phyloP scores from a whole-genome alignment of 129 eudicot species.

The Flaveria trinervia region DNA sequence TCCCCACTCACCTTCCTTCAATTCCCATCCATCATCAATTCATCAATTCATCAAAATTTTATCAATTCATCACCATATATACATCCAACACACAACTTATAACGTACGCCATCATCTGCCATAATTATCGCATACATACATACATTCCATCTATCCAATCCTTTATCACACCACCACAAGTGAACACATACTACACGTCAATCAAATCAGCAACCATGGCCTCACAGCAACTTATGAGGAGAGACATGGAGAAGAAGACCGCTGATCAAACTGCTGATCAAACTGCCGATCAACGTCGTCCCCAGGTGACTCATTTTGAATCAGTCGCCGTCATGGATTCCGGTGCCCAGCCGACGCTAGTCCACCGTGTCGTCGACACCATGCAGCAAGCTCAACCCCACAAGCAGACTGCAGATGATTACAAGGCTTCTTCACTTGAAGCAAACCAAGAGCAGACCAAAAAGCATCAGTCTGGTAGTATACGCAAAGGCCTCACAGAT shows the following conservation, averaged over 20 bases:
- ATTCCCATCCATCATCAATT: no score
- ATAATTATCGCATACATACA: not conserved
- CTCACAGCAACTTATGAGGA: constrained; percentile 42
- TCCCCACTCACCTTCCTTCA: not conserved
- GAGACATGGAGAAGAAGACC: constrained; percentile 38
- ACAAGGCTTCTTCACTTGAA: not conserved
- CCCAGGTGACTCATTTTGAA: constrained; percentile 48
- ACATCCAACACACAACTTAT: no score
- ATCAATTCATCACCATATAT: not conserved
- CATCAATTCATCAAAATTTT: not conserved
- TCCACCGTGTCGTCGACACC: constrained; percentile 21
- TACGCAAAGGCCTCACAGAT: no score
- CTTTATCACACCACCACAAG: not conserved
- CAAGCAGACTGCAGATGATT: not conserved
- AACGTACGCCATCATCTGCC: not conserved
- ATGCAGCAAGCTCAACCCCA: not conserved
- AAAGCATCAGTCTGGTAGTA: constrained; percentile 1
- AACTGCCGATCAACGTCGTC: constrained; percentile 27
- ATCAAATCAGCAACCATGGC: constrained; percentile 45
- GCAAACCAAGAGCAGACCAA: not conserved
- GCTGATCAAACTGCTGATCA: constrained; percentile 33
- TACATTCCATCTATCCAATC: not conserved
- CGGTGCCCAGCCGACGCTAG: constrained; percentile 14
- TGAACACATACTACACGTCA: not conserved
- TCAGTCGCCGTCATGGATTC: constrained; percentile 36